These are phyloP conservation scores for Mortierella polycephala DNA, from an alignment of 371 early-diverging fungal species.

Conservation along the genomic window DNA sequence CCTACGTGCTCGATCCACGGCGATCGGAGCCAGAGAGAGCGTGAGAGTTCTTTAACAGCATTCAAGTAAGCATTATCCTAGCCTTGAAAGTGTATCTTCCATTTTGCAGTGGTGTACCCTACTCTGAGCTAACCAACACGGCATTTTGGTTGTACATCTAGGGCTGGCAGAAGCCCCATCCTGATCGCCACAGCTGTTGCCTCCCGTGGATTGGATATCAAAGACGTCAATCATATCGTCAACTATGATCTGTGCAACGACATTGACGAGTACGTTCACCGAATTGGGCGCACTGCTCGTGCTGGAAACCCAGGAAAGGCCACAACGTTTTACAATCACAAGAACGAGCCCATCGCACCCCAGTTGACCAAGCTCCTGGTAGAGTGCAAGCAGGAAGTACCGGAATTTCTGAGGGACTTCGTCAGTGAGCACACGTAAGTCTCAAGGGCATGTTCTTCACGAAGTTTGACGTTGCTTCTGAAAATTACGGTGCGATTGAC, in stretches of 20 bases:
- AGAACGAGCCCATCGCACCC: constrained; percentile 59
- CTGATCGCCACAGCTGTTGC: constrained; percentile 95
- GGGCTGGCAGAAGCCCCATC: constrained; percentile 74
- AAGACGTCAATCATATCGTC: constrained; percentile 84
- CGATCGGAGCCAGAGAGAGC: constrained; percentile 80
- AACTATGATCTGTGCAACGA: constrained; percentile 85
- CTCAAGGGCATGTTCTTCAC: not conserved
- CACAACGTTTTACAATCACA: constrained; percentile 77
- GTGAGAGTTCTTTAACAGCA: constrained; percentile 80
- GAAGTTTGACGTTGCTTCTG: not conserved
- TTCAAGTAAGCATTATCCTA: constrained; percentile 62
- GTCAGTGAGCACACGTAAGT: constrained; percentile 56
- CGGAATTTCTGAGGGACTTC: constrained; percentile 71
- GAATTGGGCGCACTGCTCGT: constrained; percentile 74
- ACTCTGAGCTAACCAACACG: not conserved
- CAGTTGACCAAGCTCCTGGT: constrained; percentile 79
- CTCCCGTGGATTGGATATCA: constrained; percentile 92
- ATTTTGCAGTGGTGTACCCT: not conserved
- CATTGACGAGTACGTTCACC: constrained; percentile 88
- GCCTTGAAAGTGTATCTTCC: not conserved
- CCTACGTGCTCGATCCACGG: constrained; percentile 80
- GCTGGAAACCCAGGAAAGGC: constrained; percentile 70
- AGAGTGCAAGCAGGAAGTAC: constrained; percentile 87
- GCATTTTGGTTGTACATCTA: not conserved
- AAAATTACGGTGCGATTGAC: not conserved